Evolutionary conservation across 768 basidiomycete genomes (phyloP).

Genomic region (Neoboletus brunneissimus): DNA sequence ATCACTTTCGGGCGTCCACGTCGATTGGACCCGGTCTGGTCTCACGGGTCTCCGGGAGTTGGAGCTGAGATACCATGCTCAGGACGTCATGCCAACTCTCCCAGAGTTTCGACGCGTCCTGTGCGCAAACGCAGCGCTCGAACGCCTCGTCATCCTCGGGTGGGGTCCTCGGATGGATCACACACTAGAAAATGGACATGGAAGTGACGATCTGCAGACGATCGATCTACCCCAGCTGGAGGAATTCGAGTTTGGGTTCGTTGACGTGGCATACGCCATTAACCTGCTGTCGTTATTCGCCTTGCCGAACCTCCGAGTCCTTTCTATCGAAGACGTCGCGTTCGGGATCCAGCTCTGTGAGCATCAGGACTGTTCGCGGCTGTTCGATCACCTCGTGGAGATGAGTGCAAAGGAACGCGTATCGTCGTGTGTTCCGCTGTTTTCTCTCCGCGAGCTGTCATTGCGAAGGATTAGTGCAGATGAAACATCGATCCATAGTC

Average conservation of each 20-base stretch:
- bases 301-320: slow-evolving; percentile 36
- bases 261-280: slow-evolving; percentile 40
- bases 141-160: slow-evolving; percentile 47
- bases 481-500: not conserved
- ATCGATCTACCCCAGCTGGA: slow-evolving; percentile 33
- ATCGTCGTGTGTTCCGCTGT: not conserved
- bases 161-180: slow-evolving; percentile 45
- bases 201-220: slow-evolving; percentile 1
- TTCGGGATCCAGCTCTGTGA: slow-evolving; percentile 35
- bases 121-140: slow-evolving; percentile 37
- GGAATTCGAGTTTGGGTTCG: slow-evolving; percentile 42
- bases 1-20: slow-evolving; percentile 53
- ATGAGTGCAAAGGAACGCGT: not conserved
- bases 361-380: slow-evolving; percentile 33
- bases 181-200: not conserved
- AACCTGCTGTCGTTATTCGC: slow-evolving; percentile 38
- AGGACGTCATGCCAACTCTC: slow-evolving; percentile 53
- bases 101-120: slow-evolving; percentile 45
- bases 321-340: slow-evolving; percentile 49
- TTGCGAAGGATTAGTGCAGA: slow-evolving; percentile 11
- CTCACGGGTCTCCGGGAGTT: slow-evolving; percentile 44
- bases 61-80: slow-evolving; percentile 55
- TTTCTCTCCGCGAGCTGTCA: slow-evolving; percentile 7
- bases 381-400: slow-evolving; percentile 37
- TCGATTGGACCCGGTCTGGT: slow-evolving; percentile 47